Percentiles rank a stretch among this genome's conserved stretches.
Evolutionary conservation across 2,329 filamentous ascomycete genomes (phyloP).

Genomic region (Colletotrichum chrysophilum): DNA sequence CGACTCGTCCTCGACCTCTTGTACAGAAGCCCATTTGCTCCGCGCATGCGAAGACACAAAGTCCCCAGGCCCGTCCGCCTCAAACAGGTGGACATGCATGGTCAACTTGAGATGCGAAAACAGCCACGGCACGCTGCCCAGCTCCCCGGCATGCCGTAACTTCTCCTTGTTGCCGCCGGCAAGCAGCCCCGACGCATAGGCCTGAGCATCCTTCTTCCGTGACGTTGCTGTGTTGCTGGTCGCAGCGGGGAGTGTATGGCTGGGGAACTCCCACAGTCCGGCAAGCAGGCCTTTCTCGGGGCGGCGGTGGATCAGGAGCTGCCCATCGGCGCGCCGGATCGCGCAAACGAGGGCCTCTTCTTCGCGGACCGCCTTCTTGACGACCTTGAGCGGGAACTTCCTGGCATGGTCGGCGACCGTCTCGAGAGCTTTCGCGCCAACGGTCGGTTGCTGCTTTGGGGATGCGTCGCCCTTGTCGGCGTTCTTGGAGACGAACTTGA

Average conservation of each 20-base stretch:
- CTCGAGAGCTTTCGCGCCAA: constrained; percentile 29
- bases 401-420: constrained; percentile 48
- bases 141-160: constrained; percentile 40
- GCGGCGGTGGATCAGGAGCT: constrained; percentile 54
- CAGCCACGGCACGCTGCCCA: constrained; percentile 61
- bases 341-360: constrained; percentile 61
- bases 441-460: not conserved
- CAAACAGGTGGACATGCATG: constrained; percentile 62
- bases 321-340: constrained; percentile 47
- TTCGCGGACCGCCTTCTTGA: constrained; percentile 57
- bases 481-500: constrained; percentile 33
- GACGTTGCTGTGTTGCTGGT: constrained; percentile 30
- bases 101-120: constrained; percentile 62
- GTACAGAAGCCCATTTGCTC: constrained; percentile 41
- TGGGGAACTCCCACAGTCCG: constrained; percentile 63
- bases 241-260: constrained; percentile 37
- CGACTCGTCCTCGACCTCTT: constrained; percentile 51
- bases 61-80: constrained; percentile 28
- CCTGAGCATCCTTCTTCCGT: constrained; percentile 40
- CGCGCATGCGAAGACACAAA: not conserved
- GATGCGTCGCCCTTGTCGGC: not conserved
- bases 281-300: constrained; percentile 60
- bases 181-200: constrained; percentile 36
- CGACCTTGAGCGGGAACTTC: constrained; percentile 55
- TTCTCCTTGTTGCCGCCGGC: not conserved